These are phyloP conservation scores for Saccharomycopsis vini DNA, from an alignment of 805 yeast genomes.

Conservation along the genomic window DNA sequence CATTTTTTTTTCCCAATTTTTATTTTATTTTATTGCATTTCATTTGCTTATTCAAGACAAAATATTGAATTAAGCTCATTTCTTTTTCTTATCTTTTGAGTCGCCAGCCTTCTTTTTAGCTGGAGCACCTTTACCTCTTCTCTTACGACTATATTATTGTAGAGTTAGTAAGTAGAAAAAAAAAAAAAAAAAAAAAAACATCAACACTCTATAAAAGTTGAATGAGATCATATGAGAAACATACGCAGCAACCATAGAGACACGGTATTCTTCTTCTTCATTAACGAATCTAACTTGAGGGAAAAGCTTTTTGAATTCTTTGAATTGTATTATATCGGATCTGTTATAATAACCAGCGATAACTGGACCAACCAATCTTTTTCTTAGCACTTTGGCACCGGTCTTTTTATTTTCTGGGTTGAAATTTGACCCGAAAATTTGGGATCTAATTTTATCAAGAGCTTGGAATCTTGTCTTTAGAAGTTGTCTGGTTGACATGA, in stretches of 20 bases:
- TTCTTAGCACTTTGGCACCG: slow-evolving; percentile 61
- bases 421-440: slow-evolving; percentile 60
- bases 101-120: slow-evolving; percentile 50
- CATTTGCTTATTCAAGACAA: too few relatives aligned
- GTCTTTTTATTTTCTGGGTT: slow-evolving; percentile 61
- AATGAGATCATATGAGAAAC: neutral
- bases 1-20: too few relatives aligned
- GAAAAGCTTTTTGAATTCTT: slow-evolving; percentile 45
- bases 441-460: slow-evolving; percentile 46
- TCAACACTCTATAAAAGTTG: neutral
- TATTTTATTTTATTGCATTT: too few relatives aligned
- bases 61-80: too few relatives aligned
- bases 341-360: slow-evolving; percentile 68
- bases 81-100: slow-evolving; percentile 25
- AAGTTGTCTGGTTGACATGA: slow-evolving; percentile 8
- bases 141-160: slow-evolving; percentile 42
- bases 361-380: slow-evolving; percentile 66
- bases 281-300: slow-evolving; percentile 46
- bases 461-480: slow-evolving; percentile 16
- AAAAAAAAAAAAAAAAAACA: neutral
- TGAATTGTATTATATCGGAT: slow-evolving; percentile 55
- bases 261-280: slow-evolving; percentile 62
- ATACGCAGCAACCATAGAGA: slow-evolving; percentile 46
- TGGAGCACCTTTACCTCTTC: slow-evolving; percentile 87
- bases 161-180: neutral